Evolutionary conservation across 1,284 basidiomycete species (phyloP), one percentile per base, ranked within the genome.

Genomic region (Ceratobasidium sp.): DNA sequence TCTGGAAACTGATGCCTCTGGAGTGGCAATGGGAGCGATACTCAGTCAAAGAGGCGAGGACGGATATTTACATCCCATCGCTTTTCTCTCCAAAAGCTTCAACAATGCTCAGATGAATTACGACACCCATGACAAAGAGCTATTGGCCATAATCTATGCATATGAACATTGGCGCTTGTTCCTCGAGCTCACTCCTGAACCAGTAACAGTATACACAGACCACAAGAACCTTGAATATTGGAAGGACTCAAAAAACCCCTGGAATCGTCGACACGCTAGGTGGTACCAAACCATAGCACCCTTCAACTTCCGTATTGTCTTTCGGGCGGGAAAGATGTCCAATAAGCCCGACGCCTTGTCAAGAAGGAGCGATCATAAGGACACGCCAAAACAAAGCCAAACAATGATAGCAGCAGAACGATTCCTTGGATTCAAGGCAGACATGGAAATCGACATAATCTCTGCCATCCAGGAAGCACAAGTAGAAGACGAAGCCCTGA

Each of bases 71-170:
- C 78, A 70, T 23, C 73, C 66, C 5, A 61, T 74, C 23, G 66
- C 44, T 18, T 74, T 57, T 47, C n/a, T 73, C 9, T 75, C 74
- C 2, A 41, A 72, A 41, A 72, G 38, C 4, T 26, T 73, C 6
- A 41, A 49, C 9, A 63, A 75, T 0, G 76, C 82, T 1, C 79
- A 84, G 64, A 62, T 72, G 2, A 83, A 83, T 73, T 82, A 81
- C 73, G 72, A 73, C 11, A 77, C 79, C 38, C 77, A 81, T 69
- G 79, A 83, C 73, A 80, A 82, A 72, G 81, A 83, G 72, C 47
- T 82, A 14, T 73, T 80, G 2, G 78, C 59, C n/a, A 70, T 73
- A 47, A 58, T 75, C 21, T 9, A 50, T 32, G 55, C 74, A 5
- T 47, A 35, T 3, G 57, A 75, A 16, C 41, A 73, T n/a, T 81